Base-by-base conservation (phyloP, 2,329 filamentous ascomycete genomes). In the Didymella sp. region DNA sequence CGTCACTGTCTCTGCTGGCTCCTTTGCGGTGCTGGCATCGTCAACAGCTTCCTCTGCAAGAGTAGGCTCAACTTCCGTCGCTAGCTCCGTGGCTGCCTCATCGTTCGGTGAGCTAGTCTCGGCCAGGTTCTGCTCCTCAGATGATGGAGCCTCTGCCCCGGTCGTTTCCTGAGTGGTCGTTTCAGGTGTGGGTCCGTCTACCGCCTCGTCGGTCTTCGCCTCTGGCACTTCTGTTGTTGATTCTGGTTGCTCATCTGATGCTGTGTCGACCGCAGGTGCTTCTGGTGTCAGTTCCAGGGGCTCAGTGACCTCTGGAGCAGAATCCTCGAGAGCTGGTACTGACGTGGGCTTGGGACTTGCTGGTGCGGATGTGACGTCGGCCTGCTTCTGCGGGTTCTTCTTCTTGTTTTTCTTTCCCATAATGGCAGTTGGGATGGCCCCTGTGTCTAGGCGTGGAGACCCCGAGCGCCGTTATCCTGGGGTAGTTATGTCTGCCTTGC, bases 351-450 rank as follows among this genome's bases (percentile, higher is more conserved):
- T 64, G 25, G 64, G 68, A 48, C 60, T 73, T 40, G 59, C 63
- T 56, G 71, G 68, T 62, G 70, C 67, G 53, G 71, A 64, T 22
- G 60, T 51, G 58, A 57, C 54, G 35, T 74, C 73, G 38, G 60
- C 62, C 56, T 66, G 64, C 59, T 74, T 72, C 58, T 69, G 67
- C 25, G 33, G 28, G 21, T 60, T 68, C 59, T 71, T 72, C 63
- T 70, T 68, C 54, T 51, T 63, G 57, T 73, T 74, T 61, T 71
- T 73, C 61, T 73, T 75, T 57, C 61, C 67, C 71, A 73, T 74
- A 44, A 41, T 70, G 61, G 56, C 60, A 51, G 59, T 55, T 43
- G 61, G 55, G 59, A 56, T 62, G 37, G 41, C 59, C 60, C 30
- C 59, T 68, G 66, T 70, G 69, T 67, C 66, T 55, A 51, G 41